Conservation (phyloP, 352 stramenopile species). For the Globisporangium mamillatum region DNA sequence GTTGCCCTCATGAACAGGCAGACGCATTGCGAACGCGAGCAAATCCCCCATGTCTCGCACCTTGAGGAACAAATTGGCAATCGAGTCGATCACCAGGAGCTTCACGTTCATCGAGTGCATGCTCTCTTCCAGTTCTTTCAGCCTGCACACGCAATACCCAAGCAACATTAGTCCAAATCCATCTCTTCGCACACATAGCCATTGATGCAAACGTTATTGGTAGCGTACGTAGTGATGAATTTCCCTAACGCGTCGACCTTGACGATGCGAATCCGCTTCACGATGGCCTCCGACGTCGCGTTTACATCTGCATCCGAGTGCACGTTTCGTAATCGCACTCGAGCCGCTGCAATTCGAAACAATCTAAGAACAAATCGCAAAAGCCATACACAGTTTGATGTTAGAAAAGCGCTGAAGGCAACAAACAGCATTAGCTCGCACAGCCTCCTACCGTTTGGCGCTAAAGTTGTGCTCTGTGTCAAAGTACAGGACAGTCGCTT, state of each 20-base stretch:
- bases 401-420: neutral
- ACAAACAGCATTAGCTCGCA: neutral
- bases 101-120: constrained; percentile 50
- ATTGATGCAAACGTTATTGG: neutral
- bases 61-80: constrained; percentile 59
- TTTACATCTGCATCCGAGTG: constrained; percentile 21
- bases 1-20: neutral
- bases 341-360: constrained; percentile 41
- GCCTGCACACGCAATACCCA: constrained; percentile 23
- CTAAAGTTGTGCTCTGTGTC: constrained; percentile 76
- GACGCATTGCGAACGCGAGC: neutral
- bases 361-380: constrained; percentile 25
- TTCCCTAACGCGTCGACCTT: constrained; percentile 36
- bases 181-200: neutral
- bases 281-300: constrained; percentile 24
- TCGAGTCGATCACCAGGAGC: constrained; percentile 74
- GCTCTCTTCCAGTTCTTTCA: constrained; percentile 50
- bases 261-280: constrained; percentile 44
- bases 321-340: constrained; percentile 24
- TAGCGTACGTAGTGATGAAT: constrained; percentile 40
- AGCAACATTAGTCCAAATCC: neutral
- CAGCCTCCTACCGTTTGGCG: constrained; percentile 42
- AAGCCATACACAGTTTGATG: neutral
- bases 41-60: constrained; percentile 16
- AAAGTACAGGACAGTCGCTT: constrained; percentile 59